Percentiles rank a stretch among this genome's conserved stretches.
These are phyloP conservation scores for Avena sativa DNA, from an alignment of 176 grass and related monocot genomes.

Conservation along the genomic window DNA sequence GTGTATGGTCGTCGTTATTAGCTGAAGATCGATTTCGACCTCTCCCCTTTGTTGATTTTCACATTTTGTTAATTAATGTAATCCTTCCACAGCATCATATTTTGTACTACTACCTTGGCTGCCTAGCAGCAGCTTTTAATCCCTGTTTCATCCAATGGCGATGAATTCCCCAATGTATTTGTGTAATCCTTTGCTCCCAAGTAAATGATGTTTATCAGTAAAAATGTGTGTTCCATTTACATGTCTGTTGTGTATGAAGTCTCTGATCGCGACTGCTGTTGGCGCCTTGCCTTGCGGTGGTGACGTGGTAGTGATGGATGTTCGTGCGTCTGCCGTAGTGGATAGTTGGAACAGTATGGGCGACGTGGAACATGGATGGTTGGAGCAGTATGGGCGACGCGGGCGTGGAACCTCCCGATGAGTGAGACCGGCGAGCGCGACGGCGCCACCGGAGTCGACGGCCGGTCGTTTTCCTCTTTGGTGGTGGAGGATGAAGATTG, in stretches of 20 bases:
- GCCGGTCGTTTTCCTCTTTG: conserved; percentile 29
- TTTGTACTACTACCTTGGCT: conserved; percentile 29
- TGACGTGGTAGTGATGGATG: neutral
- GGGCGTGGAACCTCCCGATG: neutral
- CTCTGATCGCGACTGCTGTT: neutral
- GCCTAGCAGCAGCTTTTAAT: conserved; percentile 13
- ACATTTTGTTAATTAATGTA: conserved; percentile 62
- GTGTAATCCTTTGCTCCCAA: conserved; percentile 33
- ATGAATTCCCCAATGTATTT: conserved; percentile 36
- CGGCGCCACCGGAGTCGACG: conserved; percentile 16
- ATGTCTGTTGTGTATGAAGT: neutral
- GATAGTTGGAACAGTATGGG: neutral
- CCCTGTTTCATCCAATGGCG: conserved; percentile 35
- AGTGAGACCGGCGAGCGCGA: neutral
- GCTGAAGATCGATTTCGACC: conserved; percentile 21
- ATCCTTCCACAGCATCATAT: conserved; percentile 48
- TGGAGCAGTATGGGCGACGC: conserved; percentile 26
- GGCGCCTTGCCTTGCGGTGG: neutral
- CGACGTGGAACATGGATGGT: neutral
- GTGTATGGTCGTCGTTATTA: neutral
- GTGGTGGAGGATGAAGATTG: neutral
- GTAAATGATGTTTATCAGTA: conserved; percentile 18
- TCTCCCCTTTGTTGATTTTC: conserved; percentile 34
- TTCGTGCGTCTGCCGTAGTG: neutral
- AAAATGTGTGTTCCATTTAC: neutral